Conservation (phyloP, 2,329 filamentous ascomycete genomes). For the Pseudonectria buxi region DNA sequence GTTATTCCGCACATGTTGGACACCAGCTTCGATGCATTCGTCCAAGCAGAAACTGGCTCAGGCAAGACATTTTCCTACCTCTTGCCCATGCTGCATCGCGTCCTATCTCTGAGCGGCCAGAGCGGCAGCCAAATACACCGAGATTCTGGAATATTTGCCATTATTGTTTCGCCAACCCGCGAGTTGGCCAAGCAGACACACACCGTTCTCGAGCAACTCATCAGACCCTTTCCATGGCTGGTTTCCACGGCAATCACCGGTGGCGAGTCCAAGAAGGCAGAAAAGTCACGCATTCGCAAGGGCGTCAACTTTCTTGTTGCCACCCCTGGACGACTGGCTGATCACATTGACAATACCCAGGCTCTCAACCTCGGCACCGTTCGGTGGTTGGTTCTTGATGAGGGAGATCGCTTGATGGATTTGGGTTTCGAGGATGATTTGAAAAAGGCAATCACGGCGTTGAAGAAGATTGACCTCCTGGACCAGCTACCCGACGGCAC, state of each 20-base stretch:
- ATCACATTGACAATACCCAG: slow-evolving; percentile 90
- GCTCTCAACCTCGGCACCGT: slow-evolving; percentile 82
- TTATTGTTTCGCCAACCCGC: slow-evolving; percentile 88
- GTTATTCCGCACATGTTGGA: slow-evolving; percentile 74
- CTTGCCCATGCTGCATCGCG: slow-evolving; percentile 81
- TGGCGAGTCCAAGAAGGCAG: slow-evolving; percentile 65
- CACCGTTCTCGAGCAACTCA: slow-evolving; percentile 72
- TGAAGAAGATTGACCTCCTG: slow-evolving; percentile 58
- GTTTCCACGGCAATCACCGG: slow-evolving; percentile 78
- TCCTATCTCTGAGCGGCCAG: slow-evolving; percentile 65
- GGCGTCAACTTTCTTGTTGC: slow-evolving; percentile 94
- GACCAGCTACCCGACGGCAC: slow-evolving; percentile 53
- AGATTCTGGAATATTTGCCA: slow-evolving; percentile 84
- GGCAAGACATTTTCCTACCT: slow-evolving; percentile 97
- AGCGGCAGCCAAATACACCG: slow-evolving; percentile 60
- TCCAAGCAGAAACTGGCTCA: slow-evolving; percentile 94
- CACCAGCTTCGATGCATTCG: slow-evolving; percentile 82
- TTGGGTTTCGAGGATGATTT: slow-evolving; percentile 94
- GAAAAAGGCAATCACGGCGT: slow-evolving; percentile 73
- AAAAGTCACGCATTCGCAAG: slow-evolving; percentile 89
- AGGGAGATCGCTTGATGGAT: slow-evolving; percentile 98
- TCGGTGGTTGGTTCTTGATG: slow-evolving; percentile 88
- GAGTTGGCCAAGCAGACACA: slow-evolving; percentile 94
- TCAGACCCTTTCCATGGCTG: slow-evolving; percentile 89
- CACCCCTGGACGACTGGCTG: slow-evolving; percentile 82